Evolutionary conservation across 2,329 filamentous ascomycete species (phyloP).

Genomic region (Fusarium dimerum): DNA sequence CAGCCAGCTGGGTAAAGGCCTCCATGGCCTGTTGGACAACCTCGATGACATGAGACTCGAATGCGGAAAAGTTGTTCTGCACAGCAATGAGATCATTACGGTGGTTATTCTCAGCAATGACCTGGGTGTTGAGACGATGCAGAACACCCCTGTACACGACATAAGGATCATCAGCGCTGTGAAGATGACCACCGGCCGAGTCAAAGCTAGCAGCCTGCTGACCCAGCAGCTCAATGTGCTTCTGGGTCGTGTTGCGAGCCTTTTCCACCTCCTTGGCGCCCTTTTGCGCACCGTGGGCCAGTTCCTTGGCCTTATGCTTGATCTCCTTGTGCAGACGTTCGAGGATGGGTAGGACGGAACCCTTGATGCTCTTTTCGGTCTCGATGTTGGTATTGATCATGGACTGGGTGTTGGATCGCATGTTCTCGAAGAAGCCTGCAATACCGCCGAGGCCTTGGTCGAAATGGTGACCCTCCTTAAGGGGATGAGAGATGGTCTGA

Average conservation of each 20-base stretch:
- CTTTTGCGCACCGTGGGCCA: slow-evolving; percentile 78
- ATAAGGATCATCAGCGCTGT: slow-evolving; percentile 81
- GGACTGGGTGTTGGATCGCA: slow-evolving; percentile 88
- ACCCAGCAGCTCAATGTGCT: slow-evolving; percentile 91
- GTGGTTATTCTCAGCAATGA: slow-evolving; percentile 95
- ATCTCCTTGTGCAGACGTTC: slow-evolving; percentile 93
- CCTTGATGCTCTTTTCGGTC: slow-evolving; percentile 88
- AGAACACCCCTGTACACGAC: slow-evolving; percentile 78
- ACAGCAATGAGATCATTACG: slow-evolving; percentile 86
- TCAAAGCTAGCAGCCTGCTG: slow-evolving; percentile 82
- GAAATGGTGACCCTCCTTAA: slow-evolving; percentile 91
- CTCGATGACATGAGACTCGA: slow-evolving; percentile 82
- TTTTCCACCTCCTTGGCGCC: slow-evolving; percentile 90
- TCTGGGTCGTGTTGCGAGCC: slow-evolving; percentile 81
- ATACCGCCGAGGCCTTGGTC: slow-evolving; percentile 86
- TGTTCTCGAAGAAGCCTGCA: slow-evolving; percentile 89
- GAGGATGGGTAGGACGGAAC: slow-evolving; percentile 81
- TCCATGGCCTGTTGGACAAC: slow-evolving; percentile 81
- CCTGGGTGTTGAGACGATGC: slow-evolving; percentile 85
- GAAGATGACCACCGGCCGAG: slow-evolving; percentile 70
- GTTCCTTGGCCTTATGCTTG: slow-evolving; percentile 93
- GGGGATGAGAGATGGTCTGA: slow-evolving; percentile 78
- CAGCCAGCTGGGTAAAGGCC: slow-evolving; percentile 79
- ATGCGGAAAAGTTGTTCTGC: slow-evolving; percentile 86
- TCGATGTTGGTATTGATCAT: slow-evolving; percentile 87